These are phyloP conservation scores for Saccharomycopsis selenospora DNA, from an alignment of 805 yeast species.

Conservation along the genomic window DNA sequence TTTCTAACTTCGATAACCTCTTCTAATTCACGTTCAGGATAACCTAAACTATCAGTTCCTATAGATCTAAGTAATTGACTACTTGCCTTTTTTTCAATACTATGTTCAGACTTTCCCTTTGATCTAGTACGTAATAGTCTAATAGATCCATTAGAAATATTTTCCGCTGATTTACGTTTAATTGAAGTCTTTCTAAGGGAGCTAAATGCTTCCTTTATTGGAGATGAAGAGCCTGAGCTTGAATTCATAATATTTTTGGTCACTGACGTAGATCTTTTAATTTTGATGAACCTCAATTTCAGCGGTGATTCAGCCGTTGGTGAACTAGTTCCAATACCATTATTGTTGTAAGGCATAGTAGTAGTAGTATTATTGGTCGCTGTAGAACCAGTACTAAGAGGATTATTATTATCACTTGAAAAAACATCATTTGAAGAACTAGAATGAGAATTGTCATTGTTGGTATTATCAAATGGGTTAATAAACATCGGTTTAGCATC, in stretches of 20 bases:
- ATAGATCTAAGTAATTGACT: not conserved
- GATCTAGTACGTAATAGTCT: too few relatives aligned
- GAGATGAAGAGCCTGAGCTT: constrained; percentile 1
- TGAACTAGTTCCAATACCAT: too few relatives aligned
- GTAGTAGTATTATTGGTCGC: too few relatives aligned
- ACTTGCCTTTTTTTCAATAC: not conserved
- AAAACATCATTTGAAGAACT: not conserved
- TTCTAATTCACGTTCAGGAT: not conserved
- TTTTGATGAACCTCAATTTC: not conserved
- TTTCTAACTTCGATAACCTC: not conserved
- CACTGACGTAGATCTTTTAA: not conserved
- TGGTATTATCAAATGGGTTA: not conserved
- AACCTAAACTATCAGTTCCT: not conserved
- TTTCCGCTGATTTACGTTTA: too few relatives aligned
- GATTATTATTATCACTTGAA: not conserved
- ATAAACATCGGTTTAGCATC: not conserved
- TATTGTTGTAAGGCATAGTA: too few relatives aligned
- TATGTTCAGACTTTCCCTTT: too few relatives aligned
- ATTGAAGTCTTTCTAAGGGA: not conserved
- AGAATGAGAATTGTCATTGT: not conserved
- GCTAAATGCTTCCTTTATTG: not conserved
- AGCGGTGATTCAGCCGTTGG: not conserved
- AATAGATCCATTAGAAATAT: too few relatives aligned
- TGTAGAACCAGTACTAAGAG: too few relatives aligned
- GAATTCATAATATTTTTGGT: not conserved